Conservation (phyloP, 495 filamentous ascomycete genomes). For the Neurospora pannonica region DNA sequence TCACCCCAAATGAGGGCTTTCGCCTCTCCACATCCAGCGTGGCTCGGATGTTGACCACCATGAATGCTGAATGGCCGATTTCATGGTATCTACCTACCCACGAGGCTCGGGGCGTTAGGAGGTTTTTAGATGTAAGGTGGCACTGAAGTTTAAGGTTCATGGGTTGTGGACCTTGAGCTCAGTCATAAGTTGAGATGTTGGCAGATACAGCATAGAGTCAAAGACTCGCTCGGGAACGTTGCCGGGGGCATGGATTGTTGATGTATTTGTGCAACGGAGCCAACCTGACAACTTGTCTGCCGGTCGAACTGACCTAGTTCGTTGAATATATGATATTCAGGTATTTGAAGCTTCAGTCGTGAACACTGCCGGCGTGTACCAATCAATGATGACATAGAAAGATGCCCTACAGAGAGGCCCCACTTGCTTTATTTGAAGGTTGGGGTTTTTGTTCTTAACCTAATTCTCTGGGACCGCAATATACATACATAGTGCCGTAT, state of each 20-base stretch:
- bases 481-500: neutral
- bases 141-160: neutral
- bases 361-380: neutral
- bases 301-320: neutral
- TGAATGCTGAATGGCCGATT: neutral
- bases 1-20: neutral
- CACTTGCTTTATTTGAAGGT: neutral
- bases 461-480: neutral
- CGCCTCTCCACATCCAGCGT: neutral
- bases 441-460: neutral
- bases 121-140: neutral
- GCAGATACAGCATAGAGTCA: neutral
- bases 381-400: neutral
- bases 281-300: neutral
- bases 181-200: neutral
- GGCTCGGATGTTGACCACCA: neutral
- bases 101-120: neutral
- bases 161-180: neutral
- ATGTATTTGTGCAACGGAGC: neutral
- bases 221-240: neutral
- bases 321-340: neutral
- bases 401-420: neutral
- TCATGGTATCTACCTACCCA: neutral
- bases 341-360: neutral
- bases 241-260: neutral